phyloP scores from a whole-genome alignment of 305 asterid species.

The Salvia sclarea region DNA sequence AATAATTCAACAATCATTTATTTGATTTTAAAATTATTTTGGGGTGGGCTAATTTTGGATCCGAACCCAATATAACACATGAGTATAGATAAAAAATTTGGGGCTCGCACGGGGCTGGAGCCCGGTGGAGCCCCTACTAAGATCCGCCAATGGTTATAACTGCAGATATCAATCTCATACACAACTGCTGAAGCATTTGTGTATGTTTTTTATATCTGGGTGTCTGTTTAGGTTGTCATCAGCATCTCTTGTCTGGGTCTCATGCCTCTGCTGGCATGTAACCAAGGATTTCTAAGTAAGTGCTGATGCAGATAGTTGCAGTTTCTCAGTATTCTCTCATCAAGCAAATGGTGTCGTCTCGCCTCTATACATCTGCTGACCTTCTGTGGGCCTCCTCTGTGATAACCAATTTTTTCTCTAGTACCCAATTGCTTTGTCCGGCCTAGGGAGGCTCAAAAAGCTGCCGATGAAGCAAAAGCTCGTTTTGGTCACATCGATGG shows the following conservation, averaged over 20 bases:
- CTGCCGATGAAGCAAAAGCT: conserved; percentile 99
- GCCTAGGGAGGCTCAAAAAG: conserved; percentile 99
- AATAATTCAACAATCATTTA: no score
- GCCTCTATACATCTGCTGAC: conserved; percentile 99
- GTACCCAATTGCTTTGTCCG: conserved; percentile 99
- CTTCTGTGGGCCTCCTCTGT: conserved; percentile 99
- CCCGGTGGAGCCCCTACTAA: no score
- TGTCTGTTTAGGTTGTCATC: conserved; percentile 88
- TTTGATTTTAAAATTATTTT: no score
- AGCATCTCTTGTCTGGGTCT: conserved; percentile 91
- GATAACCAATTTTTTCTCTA: conserved; percentile 96
- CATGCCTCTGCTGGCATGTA: conserved; percentile 88
- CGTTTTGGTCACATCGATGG: conserved; percentile 96
- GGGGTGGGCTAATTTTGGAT: no score
- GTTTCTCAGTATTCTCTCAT: conserved; percentile 99
- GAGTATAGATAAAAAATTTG: no score
- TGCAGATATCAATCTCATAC: conserved; percentile 47
- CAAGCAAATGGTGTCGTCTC: conserved; percentile 97
- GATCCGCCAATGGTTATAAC: no score
- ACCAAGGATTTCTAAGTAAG: conserved; percentile 85
- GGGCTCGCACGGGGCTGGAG: no score
- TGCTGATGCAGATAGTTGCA: conserved; percentile 99
- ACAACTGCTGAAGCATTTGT: conserved; percentile 42
- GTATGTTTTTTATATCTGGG: conserved; percentile 53
- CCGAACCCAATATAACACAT: no score